Evolutionary conservation across 163 green algal species (phyloP).

Genomic region (Chlamydomonas reinhardtii): DNA sequence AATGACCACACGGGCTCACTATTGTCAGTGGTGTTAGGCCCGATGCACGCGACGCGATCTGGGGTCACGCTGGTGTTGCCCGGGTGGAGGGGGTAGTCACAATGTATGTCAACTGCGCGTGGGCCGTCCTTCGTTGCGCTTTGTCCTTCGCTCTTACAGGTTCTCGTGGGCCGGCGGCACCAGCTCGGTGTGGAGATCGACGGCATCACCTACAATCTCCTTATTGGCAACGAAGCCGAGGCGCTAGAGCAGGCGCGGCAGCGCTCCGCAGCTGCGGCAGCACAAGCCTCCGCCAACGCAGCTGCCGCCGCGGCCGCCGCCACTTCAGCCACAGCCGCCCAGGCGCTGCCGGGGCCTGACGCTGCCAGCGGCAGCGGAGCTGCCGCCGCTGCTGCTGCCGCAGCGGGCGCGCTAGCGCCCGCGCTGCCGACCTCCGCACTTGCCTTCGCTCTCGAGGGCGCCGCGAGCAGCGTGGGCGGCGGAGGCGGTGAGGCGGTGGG

Average conservation of each 20-base stretch:
- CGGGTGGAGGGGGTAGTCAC: no score
- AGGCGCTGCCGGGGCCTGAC: neutral
- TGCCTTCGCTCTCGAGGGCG: neutral
- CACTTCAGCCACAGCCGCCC: neutral
- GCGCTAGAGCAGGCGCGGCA: neutral
- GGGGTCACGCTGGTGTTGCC: no score
- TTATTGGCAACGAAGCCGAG: slow-evolving; percentile 37
- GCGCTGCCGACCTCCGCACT: no score
- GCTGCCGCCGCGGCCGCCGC: neutral
- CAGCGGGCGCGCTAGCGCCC: neutral
- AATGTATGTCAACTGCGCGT: no score
- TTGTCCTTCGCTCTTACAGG: no score
- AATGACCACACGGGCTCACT: no score
- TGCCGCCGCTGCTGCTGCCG: neutral
- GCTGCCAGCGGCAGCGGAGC: neutral
- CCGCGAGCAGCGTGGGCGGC: no score
- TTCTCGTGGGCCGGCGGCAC: slow-evolving; percentile 38
- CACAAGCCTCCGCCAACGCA: neutral
- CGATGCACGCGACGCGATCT: no score
- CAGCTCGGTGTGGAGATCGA: slow-evolving; percentile 37
- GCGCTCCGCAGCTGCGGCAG: neutral
- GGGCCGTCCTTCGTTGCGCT: no score
- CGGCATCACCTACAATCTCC: slow-evolving; percentile 32
- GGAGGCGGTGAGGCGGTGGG: no score
- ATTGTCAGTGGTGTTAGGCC: no score